Conservation (phyloP, 148 eudicot species). For the Beta vulgaris region DNA sequence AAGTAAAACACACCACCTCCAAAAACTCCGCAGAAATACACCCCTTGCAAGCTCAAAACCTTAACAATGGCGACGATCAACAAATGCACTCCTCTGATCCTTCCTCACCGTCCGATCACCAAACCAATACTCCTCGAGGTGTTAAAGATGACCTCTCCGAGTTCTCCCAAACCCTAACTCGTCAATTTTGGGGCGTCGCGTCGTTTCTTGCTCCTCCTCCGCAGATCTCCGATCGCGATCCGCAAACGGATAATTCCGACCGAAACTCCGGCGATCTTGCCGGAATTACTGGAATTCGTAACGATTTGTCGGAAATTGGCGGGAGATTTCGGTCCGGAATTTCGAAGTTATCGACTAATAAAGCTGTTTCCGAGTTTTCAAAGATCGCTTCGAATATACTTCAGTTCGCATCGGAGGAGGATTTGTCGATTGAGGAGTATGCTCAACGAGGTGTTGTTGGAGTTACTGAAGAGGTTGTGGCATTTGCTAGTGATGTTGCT, state of each 20-base stretch:
- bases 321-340: conserved; percentile 77
- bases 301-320: conserved; percentile 80
- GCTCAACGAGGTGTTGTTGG: conserved; percentile 54
- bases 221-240: conserved; percentile 25
- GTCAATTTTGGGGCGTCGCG: conserved; percentile 86
- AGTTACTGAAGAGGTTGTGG: conserved; percentile 75
- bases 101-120: conserved; percentile 28
- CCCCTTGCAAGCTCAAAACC: conserved; percentile 17
- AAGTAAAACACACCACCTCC: conserved; percentile 7
- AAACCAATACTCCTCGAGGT: conserved; percentile 37
- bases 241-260: not conserved
- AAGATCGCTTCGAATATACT: conserved; percentile 73
- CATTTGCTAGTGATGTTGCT: conserved; percentile 62
- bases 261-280: conserved; percentile 21
- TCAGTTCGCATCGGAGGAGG: conserved; percentile 54
- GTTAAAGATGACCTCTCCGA: conserved; percentile 91
- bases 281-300: conserved; percentile 45
- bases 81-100: conserved; percentile 8
- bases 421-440: conserved; percentile 33
- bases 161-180: conserved; percentile 69
- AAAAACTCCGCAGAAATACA: conserved; percentile 4
- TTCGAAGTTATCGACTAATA: conserved; percentile 58
- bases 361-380: conserved; percentile 60
- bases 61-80: not conserved
- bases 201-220: conserved; percentile 90